phyloP scores from a whole-genome alignment of 2,329 filamentous ascomycete genomes.

The Hirsutella rhossiliensis region DNA sequence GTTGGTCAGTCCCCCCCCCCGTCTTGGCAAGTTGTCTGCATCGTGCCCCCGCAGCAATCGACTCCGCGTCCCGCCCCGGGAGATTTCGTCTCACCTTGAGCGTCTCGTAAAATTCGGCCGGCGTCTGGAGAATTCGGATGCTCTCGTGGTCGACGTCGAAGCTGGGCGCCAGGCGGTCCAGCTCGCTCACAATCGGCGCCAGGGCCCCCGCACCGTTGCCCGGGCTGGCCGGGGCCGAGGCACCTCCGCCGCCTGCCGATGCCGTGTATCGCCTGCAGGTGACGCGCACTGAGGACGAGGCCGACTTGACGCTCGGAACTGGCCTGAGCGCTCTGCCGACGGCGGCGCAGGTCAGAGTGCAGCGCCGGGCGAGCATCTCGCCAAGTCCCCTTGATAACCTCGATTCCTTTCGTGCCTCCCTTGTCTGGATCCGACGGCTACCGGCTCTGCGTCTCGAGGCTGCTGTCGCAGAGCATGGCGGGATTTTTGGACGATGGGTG shows the following conservation, averaged over 20 bases:
- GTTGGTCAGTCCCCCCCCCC: neutral
- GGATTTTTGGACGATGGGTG: no score
- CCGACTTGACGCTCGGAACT: constrained; percentile 2
- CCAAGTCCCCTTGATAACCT: neutral
- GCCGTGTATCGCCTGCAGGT: constrained; percentile 29
- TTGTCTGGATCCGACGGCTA: neutral
- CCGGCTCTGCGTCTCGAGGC: no score
- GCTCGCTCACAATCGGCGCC: constrained; percentile 50
- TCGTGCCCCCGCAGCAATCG: neutral
- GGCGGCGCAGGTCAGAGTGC: constrained; percentile 15
- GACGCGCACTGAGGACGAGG: constrained; percentile 13
- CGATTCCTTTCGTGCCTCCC: neutral
- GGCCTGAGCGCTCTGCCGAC: constrained; percentile 7
- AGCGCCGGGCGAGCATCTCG: constrained; percentile 23
- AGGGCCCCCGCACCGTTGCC: constrained; percentile 24
- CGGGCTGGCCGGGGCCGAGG: constrained; percentile 14
- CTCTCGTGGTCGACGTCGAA: constrained; percentile 77
- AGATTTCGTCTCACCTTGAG: constrained; percentile 57
- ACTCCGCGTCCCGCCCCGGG: neutral
- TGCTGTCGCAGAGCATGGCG: no score
- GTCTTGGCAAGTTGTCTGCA: neutral
- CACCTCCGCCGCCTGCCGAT: constrained; percentile 16
- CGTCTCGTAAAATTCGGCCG: constrained; percentile 81
- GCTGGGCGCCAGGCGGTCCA: constrained; percentile 82
- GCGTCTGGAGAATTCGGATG: constrained; percentile 67